phyloP scores from a whole-genome alignment of 2,329 filamentous ascomycete genomes.

The Xylariales sp. region DNA sequence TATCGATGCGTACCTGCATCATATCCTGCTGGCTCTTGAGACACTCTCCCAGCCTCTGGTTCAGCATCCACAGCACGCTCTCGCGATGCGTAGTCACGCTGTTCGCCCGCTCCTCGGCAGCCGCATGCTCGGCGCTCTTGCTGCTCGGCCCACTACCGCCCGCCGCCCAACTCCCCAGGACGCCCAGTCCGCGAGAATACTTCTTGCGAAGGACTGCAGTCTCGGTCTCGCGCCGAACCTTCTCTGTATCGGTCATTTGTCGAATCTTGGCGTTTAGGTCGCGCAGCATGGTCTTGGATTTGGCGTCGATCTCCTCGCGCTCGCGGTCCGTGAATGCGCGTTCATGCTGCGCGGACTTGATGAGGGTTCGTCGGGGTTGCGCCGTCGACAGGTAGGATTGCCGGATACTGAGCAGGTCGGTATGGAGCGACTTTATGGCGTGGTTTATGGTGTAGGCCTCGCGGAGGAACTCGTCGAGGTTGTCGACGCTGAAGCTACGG shows the following conservation, averaged over 20 bases:
- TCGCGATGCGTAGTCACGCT: slow-evolving; percentile 69
- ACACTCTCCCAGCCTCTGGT: slow-evolving; percentile 69
- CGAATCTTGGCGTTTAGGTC: slow-evolving; percentile 80
- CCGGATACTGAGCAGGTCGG: slow-evolving; percentile 76
- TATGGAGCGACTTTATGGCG: slow-evolving; percentile 75
- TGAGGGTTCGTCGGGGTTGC: slow-evolving; percentile 54
- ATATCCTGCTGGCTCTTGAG: slow-evolving; percentile 78
- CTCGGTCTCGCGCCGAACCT: slow-evolving; percentile 73
- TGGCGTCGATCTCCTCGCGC: slow-evolving; percentile 80
- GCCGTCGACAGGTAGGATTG: slow-evolving; percentile 87
- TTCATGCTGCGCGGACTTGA: slow-evolving; percentile 38
- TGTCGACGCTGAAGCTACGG: slow-evolving; percentile 38
- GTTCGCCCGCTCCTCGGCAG: slow-evolving; percentile 66
- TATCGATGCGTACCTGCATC: slow-evolving; percentile 83
- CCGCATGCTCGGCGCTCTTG: slow-evolving; percentile 60
- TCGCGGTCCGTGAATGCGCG: slow-evolving; percentile 71
- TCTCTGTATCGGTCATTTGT: slow-evolving; percentile 75
- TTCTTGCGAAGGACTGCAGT: slow-evolving; percentile 67
- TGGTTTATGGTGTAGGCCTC: slow-evolving; percentile 94
- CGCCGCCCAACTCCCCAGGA: slow-evolving; percentile 60
- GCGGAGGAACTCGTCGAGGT: slow-evolving; percentile 81
- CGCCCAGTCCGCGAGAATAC: slow-evolving; percentile 59
- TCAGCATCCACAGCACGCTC: slow-evolving; percentile 77
- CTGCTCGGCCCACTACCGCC: slow-evolving; percentile 47
- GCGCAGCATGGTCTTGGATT: slow-evolving; percentile 79